Evolutionary conservation across 1,284 basidiomycete species (phyloP).

Genomic region (Irpex sp.): DNA sequence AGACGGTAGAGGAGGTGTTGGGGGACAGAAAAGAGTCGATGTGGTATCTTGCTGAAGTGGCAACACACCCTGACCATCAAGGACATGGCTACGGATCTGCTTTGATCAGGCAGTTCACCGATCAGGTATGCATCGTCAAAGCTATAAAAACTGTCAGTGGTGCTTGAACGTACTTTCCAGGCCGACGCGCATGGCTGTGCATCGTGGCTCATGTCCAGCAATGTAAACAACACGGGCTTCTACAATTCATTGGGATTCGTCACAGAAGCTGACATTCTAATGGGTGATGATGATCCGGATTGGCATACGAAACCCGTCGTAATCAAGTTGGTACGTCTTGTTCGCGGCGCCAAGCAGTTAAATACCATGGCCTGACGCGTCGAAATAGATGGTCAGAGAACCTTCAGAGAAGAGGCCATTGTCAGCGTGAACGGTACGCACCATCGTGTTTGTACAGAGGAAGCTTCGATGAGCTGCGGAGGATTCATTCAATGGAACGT

Average conservation of each 20-base stretch:
- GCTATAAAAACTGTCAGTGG: background rate
- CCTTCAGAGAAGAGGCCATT: background rate
- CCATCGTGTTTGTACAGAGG: background rate
- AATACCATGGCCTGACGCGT: no score
- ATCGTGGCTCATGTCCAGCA: slow-evolving; percentile 18
- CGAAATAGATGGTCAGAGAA: background rate
- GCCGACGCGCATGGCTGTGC: slow-evolving; percentile 18
- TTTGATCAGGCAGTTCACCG: background rate
- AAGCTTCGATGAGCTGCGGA: no score
- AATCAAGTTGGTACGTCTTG: slow-evolving; percentile 14
- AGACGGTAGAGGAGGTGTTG: background rate
- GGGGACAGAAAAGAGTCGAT: background rate
- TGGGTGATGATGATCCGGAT: slow-evolving; percentile 19
- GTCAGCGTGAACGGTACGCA: background rate
- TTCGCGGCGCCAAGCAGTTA: no score
- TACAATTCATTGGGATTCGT: slow-evolving; percentile 21
- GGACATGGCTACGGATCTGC: slow-evolving; percentile 3
- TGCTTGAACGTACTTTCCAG: background rate
- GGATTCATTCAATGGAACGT: background rate
- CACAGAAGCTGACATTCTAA: slow-evolving; percentile 10
- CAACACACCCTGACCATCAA: background rate
- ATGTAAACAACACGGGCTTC: slow-evolving; percentile 18
- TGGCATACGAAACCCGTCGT: slow-evolving; percentile 16
- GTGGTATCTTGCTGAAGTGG: background rate
- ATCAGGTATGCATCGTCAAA: background rate